phyloP scores from a whole-genome alignment of 352 stramenopile genomes.

The Pythium pyrilobum region DNA sequence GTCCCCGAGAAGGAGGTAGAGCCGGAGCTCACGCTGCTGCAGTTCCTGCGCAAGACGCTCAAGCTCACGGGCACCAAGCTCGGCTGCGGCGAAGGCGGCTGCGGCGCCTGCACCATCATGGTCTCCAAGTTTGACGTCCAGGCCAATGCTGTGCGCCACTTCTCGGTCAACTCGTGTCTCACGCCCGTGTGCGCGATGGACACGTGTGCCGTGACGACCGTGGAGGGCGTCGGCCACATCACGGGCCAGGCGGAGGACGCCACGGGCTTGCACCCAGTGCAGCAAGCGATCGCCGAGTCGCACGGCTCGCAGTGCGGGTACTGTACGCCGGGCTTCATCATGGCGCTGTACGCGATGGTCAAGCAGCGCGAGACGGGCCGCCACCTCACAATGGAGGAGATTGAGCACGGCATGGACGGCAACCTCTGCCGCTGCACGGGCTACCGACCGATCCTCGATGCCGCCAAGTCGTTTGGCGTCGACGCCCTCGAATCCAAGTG shows the following conservation, averaged over 20 bases:
- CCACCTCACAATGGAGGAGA: conserved; percentile 75
- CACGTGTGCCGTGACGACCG: conserved; percentile 79
- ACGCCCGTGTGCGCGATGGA: conserved; percentile 79
- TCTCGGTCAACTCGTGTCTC: conserved; percentile 87
- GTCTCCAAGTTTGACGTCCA: conserved; percentile 64
- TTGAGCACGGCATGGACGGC: conserved; percentile 93
- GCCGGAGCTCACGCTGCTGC: conserved; percentile 76
- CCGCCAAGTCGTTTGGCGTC: conserved; percentile 80
- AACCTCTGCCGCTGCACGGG: conserved; percentile 95
- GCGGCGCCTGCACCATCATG: conserved; percentile 95
- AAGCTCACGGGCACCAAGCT: conserved; percentile 82
- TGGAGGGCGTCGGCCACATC: conserved; percentile 67
- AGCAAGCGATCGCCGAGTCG: conserved; percentile 86
- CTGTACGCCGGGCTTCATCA: conserved; percentile 88
- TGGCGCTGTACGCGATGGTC: conserved; percentile 80
- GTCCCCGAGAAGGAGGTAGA: conserved; percentile 44
- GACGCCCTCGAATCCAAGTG: conserved; percentile 56
- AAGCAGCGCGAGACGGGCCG: conserved; percentile 66
- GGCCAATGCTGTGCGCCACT: conserved; percentile 42
- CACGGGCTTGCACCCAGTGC: conserved; percentile 70
- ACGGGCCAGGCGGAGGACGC: conserved; percentile 23
- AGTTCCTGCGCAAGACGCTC: conserved; percentile 73
- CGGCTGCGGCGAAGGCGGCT: conserved; percentile 94
- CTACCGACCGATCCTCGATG: conserved; percentile 80
- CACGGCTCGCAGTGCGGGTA: conserved; percentile 95